Evolutionary conservation across 371 early-diverging fungal genomes (phyloP).

Genomic region (Spraguea lophii): DNA sequence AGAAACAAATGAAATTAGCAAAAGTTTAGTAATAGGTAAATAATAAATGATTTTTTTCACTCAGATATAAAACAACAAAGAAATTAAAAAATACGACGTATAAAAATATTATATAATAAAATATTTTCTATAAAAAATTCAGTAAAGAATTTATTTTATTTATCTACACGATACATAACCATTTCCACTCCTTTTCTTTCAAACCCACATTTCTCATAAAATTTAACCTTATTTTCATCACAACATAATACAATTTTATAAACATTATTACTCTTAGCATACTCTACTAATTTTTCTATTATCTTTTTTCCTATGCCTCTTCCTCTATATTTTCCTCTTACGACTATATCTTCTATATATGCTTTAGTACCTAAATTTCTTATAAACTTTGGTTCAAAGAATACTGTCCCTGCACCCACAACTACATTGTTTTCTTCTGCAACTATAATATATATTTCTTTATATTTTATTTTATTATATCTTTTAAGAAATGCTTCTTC

Average conservation of each 20-base stretch:
- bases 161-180: slow-evolving; percentile 35
- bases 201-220: slow-evolving; percentile 44
- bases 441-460: slow-evolving; percentile 29
- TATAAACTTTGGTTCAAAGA: slow-evolving; percentile 41
- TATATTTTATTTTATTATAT: slow-evolving; percentile 8
- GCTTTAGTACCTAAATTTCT: slow-evolving; percentile 22
- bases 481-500: slow-evolving; percentile 11
- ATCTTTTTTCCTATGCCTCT: slow-evolving; percentile 31
- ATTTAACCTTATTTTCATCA: slow-evolving; percentile 18
- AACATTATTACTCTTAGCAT: slow-evolving; percentile 14
- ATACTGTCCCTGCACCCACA: slow-evolving; percentile 33
- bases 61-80: no score
- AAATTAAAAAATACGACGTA: no score
- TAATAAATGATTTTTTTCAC: no score
- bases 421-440: slow-evolving; percentile 15
- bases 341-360: slow-evolving; percentile 44
- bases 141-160: no score
- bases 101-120: no score
- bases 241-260: slow-evolving; percentile 39
- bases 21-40: no score
- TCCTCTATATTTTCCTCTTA: slow-evolving; percentile 21
- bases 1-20: no score
- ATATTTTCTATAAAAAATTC: no score
- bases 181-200: slow-evolving; percentile 33
- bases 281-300: slow-evolving; percentile 14